Base-by-base conservation (phyloP, 1,284 basidiomycete genomes). In the Ceratobasidium sp. region DNA sequence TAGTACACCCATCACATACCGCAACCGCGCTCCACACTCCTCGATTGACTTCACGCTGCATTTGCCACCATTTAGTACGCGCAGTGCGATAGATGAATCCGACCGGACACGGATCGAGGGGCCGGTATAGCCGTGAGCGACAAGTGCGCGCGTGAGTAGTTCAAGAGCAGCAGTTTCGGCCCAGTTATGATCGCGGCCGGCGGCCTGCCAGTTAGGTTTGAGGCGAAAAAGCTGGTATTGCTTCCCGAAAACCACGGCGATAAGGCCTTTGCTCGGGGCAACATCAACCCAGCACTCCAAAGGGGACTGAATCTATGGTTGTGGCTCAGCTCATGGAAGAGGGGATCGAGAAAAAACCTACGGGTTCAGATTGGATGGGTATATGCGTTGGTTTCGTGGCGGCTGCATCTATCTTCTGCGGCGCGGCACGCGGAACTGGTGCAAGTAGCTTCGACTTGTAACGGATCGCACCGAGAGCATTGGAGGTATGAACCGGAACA, bases 131-230 rank as follows among this genome's bases (percentile, higher is more conserved):
- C 60, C 60, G 26, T 61, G 42, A 15, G 72, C 49, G 49, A 75
- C 51, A 15, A 75, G 61, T 20, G 61, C 61, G 58, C 28, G 60
- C 1, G 72, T 61, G 40, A 75, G 42, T 20, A 75, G 61, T 28
- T 75, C 72, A 61, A 75, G 49, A 2, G 60, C 72, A 7, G 55
- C 39, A 23, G 61, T 75, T 55, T 75, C 72, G 28, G 72, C 72
- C 72, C 72, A 75, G 49, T 75, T 75, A 49, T 49, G 46, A 39
- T 66, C 72, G 2, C 72, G 60, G 1, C 44, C 60, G 9, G 23
- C 23, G 23, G 60, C 61, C 55, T 75, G 60, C 72, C 72, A 75
- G 23, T 49, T 61, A 15, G 60, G 49, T 39, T 64, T 64, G 15
- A 66, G 61, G 10, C 44, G 72, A 39, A 75, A 75, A 18, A 49